These are phyloP conservation scores for Triangularia verruculosa DNA, from an alignment of 2,329 filamentous ascomycete genomes.

Conservation along the genomic window DNA sequence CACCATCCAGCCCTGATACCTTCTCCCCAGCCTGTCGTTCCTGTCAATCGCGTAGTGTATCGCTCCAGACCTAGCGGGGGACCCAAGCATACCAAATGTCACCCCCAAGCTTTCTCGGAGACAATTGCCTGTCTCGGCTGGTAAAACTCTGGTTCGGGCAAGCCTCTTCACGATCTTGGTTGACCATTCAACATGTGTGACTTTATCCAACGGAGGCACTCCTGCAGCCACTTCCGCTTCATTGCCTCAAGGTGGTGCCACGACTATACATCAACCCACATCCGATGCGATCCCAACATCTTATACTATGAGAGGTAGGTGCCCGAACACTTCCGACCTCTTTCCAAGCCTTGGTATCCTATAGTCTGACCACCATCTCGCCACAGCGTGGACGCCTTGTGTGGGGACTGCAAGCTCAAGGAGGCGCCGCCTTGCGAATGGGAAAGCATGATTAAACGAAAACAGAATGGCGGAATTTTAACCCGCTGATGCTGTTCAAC, in stretches of 20 bases:
- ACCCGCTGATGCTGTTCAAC: no score
- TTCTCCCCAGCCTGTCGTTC: background rate
- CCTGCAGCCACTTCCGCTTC: slow-evolving; percentile 1
- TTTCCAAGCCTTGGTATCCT: background rate
- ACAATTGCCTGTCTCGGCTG: background rate
- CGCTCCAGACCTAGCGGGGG: background rate
- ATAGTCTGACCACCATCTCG: background rate
- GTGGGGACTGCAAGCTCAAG: slow-evolving; percentile 7
- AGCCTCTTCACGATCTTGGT: no score
- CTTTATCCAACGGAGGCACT: slow-evolving; percentile 3
- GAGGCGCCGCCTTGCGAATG: background rate
- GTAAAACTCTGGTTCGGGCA: no score
- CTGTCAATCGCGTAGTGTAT: background rate
- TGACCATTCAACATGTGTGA: slow-evolving; percentile 4
- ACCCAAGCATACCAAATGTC: no score
- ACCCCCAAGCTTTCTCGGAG: background rate
- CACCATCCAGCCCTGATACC: background rate
- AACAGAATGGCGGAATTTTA: background rate
- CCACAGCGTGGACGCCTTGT: background rate
- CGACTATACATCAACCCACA: slow-evolving; percentile 2
- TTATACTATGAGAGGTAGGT: slow-evolving; percentile 3
- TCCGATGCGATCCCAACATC: background rate
- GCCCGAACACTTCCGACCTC: background rate
- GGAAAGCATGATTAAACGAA: slow-evolving; percentile 8
- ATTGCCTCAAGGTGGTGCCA: slow-evolving; percentile 2